Evolutionary conservation across 139 green algal species (phyloP).

Genomic region (Medakamo hakoo): DNA sequence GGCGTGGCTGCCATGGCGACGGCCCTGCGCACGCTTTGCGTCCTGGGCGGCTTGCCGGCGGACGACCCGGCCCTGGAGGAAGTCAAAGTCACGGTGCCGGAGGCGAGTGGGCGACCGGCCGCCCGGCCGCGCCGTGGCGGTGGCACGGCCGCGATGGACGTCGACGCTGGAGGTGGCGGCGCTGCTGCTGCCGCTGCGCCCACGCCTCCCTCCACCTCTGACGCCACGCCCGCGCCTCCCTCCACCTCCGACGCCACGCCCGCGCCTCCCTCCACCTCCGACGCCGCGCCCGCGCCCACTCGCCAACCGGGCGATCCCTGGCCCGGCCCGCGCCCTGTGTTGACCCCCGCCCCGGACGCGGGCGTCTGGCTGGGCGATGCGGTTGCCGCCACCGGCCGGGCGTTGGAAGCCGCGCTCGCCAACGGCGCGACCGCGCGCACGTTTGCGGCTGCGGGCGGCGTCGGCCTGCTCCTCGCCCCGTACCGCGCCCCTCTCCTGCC

Average conservation of each 20-base stretch:
- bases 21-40: conserved; percentile 43
- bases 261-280: background rate
- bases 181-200: no score
- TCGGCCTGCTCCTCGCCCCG: conserved; percentile 55
- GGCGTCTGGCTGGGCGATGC: conserved; percentile 43
- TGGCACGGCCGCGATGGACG: background rate
- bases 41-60: conserved; percentile 13
- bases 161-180: no score
- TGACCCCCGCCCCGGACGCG: conserved; percentile 4
- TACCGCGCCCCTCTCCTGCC: conserved; percentile 65
- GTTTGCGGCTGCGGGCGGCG: conserved; percentile 62
- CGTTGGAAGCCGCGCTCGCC: conserved; percentile 73
- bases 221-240: no score
- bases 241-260: no score
- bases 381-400: conserved; percentile 46
- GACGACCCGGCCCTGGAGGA: background rate
- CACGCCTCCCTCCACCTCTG: no score
- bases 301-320: background rate
- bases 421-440: conserved; percentile 22
- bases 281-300: no score
- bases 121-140: background rate
- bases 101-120: background rate
- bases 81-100: background rate
- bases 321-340: background rate
- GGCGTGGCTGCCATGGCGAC: conserved; percentile 47